phyloP scores from a whole-genome alignment of 441 rosid species.

The Eutrema salsugineum region DNA sequence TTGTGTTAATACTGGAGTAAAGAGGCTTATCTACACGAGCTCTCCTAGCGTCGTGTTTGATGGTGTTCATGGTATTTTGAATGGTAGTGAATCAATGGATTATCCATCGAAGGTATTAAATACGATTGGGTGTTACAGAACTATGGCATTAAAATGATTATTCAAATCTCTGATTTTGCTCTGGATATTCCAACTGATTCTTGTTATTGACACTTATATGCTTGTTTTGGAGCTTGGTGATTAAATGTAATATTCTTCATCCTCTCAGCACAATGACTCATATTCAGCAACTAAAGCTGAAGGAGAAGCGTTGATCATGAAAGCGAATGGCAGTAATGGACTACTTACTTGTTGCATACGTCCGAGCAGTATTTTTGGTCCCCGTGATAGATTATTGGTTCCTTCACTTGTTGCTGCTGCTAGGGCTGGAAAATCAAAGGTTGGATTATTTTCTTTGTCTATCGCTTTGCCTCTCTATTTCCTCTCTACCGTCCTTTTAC shows the following conservation, averaged over 20 bases:
- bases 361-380: constrained; percentile 89
- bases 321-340: constrained; percentile 67
- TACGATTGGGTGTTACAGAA: background rate
- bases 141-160: background rate
- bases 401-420: constrained; percentile 81
- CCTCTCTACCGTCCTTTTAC: background rate
- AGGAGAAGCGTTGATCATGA: constrained; percentile 67
- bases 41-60: constrained; percentile 88
- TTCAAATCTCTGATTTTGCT: background rate
- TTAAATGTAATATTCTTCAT: background rate
- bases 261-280: constrained; percentile 72
- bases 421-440: constrained; percentile 88
- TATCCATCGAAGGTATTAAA: constrained; percentile 55
- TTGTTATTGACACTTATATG: background rate
- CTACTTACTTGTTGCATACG: constrained; percentile 84
- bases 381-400: constrained; percentile 76
- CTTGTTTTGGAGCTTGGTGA: background rate
- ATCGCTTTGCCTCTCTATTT: background rate
- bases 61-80: constrained; percentile 58
- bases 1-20: constrained; percentile 59
- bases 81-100: constrained; percentile 64
- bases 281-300: constrained; percentile 85
- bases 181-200: background rate
- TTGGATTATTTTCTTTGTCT: constrained; percentile 20
- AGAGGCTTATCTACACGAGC: constrained; percentile 85